phyloP scores from a whole-genome alignment of 306 rosid species.

The Hylodesmum podocarpum region DNA sequence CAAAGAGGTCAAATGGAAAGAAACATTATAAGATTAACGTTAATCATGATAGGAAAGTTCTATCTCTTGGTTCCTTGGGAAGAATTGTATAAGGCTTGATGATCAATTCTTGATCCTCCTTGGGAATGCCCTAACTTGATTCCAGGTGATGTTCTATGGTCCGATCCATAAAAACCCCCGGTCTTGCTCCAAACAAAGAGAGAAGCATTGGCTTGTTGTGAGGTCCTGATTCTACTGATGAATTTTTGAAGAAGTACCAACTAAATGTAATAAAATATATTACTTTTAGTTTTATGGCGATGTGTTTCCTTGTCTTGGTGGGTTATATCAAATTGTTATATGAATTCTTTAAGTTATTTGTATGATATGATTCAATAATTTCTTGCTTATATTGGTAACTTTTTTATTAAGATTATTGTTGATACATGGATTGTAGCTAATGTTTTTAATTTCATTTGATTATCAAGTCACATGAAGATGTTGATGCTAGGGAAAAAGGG shows the following conservation, averaged over 20 bases:
- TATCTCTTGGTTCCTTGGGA: slow-evolving; percentile 70
- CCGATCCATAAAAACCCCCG: slow-evolving; percentile 70
- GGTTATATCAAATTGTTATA: background rate
- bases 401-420: slow-evolving; percentile 5
- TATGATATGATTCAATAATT: background rate
- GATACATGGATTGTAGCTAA: slow-evolving; percentile 26
- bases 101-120: slow-evolving; percentile 90
- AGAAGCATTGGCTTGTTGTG: slow-evolving; percentile 82
- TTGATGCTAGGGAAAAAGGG: slow-evolving; percentile 88
- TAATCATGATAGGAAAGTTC: too few relatives aligned
- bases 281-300: background rate
- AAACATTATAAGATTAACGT: too few relatives aligned
- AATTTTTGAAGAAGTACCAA: slow-evolving; percentile 59
- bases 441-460: slow-evolving; percentile 51
- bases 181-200: slow-evolving; percentile 76
- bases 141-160: slow-evolving; percentile 92
- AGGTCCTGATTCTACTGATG: slow-evolving; percentile 90
- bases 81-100: slow-evolving; percentile 63
- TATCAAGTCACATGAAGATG: slow-evolving; percentile 89
- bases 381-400: slow-evolving; percentile 26
- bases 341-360: slow-evolving; percentile 3
- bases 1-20: slow-evolving; percentile 73
- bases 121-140: slow-evolving; percentile 86
- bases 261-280: slow-evolving; percentile 54
- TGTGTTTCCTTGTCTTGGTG: slow-evolving; percentile 2